phyloP scores from a whole-genome alignment of 2,329 filamentous ascomycete genomes.

The Arthrocladium fulminans region DNA sequence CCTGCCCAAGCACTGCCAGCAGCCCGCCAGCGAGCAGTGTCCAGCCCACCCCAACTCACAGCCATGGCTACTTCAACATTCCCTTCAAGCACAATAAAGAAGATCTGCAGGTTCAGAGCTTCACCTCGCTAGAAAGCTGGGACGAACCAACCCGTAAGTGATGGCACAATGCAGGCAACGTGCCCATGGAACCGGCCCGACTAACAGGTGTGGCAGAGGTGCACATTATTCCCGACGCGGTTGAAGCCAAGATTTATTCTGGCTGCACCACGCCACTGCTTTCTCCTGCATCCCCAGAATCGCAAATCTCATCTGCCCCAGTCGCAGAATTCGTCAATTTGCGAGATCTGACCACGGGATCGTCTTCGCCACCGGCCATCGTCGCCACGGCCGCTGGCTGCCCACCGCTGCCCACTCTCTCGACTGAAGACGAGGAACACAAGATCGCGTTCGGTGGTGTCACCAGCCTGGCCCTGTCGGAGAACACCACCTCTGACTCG shows the following conservation, averaged over 20 bases:
- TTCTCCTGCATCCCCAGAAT: slow-evolving; percentile 19
- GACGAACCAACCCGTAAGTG: slow-evolving; percentile 21
- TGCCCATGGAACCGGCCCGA: neutral
- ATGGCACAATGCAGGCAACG: slow-evolving; percentile 1
- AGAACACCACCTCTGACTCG: slow-evolving; percentile 29
- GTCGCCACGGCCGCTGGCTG: slow-evolving; percentile 40
- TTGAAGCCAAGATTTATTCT: slow-evolving; percentile 23
- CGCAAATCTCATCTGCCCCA: slow-evolving; percentile 40
- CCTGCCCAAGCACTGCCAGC: slow-evolving; percentile 73
- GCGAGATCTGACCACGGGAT: slow-evolving; percentile 69
- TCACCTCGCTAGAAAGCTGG: slow-evolving; percentile 19
- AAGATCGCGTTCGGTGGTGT: slow-evolving; percentile 43
- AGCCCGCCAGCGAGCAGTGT: slow-evolving; percentile 68
- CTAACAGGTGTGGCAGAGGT: slow-evolving; percentile 18
- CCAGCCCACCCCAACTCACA: slow-evolving; percentile 20
- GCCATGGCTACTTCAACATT: slow-evolving; percentile 21
- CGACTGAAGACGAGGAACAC: slow-evolving; percentile 56
- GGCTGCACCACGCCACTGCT: slow-evolving; percentile 21
- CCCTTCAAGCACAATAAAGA: slow-evolving; percentile 20
- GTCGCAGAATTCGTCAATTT: slow-evolving; percentile 87
- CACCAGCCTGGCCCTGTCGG: slow-evolving; percentile 30
- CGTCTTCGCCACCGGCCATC: slow-evolving; percentile 37
- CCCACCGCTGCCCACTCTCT: slow-evolving; percentile 53
- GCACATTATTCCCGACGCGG: slow-evolving; percentile 23
- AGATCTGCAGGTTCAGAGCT: slow-evolving; percentile 17